Percentiles rank a stretch among this genome's conserved stretches.
phyloP scores from a whole-genome alignment of 257 asterid genomes.

The Mentha longifolia region DNA sequence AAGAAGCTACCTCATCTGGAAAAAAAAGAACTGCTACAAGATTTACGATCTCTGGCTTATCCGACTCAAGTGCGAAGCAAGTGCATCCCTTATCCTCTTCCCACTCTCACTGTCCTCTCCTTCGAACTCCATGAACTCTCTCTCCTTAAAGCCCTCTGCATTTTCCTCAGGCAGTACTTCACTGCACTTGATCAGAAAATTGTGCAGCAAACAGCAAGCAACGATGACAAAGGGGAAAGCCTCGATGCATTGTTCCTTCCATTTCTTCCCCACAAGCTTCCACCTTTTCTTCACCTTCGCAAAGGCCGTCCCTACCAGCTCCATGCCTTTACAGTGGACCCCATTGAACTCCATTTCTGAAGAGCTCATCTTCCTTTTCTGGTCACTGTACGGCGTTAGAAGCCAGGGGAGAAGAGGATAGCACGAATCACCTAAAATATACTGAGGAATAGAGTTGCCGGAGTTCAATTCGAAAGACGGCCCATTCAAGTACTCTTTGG shows the following conservation, averaged over 20 bases:
- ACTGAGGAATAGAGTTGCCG: conserved; percentile 68
- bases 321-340: conserved; percentile 64
- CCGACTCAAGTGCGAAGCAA: conserved; percentile 74
- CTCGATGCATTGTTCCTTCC: conserved; percentile 72
- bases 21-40: conserved; percentile 26
- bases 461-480: conserved; percentile 58
- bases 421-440: conserved; percentile 77
- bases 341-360: conserved; percentile 58
- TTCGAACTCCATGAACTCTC: conserved; percentile 49
- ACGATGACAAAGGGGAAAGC: conserved; percentile 82
- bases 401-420: conserved; percentile 85
- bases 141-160: conserved; percentile 38
- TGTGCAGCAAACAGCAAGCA: conserved; percentile 85
- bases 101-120: conserved; percentile 71
- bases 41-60: conserved; percentile 56
- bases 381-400: conserved; percentile 60
- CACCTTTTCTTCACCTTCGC: conserved; percentile 62
- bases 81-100: conserved; percentile 67
- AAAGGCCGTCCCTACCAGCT: conserved; percentile 68
- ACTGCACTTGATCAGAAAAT: conserved; percentile 91
- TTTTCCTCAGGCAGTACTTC: conserved; percentile 59
- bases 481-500: conserved; percentile 69
- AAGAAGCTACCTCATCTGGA: conserved; percentile 22
- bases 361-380: conserved; percentile 38
- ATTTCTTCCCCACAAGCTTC: conserved; percentile 76